phyloP scores from a whole-genome alignment of 1,284 basidiomycete species.

The Lentinula novae-zelandiae region DNA sequence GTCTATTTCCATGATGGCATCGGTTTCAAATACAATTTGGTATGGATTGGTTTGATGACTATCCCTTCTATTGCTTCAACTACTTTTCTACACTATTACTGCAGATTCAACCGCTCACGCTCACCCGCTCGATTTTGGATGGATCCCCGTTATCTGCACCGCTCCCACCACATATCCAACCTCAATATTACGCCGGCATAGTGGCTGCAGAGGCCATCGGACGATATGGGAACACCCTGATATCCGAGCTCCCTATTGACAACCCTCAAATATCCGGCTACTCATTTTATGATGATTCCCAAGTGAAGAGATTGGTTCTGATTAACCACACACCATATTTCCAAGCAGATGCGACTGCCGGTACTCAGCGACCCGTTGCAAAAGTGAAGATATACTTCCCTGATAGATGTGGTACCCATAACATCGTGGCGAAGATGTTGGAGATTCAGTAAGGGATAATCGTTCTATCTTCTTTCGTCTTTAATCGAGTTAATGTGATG shows the following conservation, averaged over 20 bases:
- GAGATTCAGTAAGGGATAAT: slow-evolving; percentile 34
- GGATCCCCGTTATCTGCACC: slow-evolving; percentile 44
- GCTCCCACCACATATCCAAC: slow-evolving; percentile 51
- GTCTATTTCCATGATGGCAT: slow-evolving; percentile 45
- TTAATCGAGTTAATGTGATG: background rate
- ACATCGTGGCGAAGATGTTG: slow-evolving; percentile 41
- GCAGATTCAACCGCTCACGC: slow-evolving; percentile 49
- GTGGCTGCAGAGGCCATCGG: slow-evolving; percentile 40
- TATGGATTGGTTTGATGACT: background rate
- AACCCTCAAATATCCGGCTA: slow-evolving; percentile 57
- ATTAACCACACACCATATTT: slow-evolving; percentile 30
- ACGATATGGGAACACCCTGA: slow-evolving; percentile 29
- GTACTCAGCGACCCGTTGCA: slow-evolving; percentile 31
- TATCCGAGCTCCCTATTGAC: slow-evolving; percentile 50
- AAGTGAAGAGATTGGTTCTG: slow-evolving; percentile 47
- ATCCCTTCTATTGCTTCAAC: background rate
- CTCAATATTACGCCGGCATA: slow-evolving; percentile 60
- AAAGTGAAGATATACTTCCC: slow-evolving; percentile 42
- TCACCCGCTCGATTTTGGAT: slow-evolving; percentile 50
- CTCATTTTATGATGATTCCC: slow-evolving; percentile 49
- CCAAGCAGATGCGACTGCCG: slow-evolving; percentile 5
- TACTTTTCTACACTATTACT: background rate
- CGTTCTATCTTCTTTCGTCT: background rate
- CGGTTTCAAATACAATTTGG: slow-evolving; percentile 45
- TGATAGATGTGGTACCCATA: slow-evolving; percentile 19